These are phyloP conservation scores for Blastobotrys raffinosifermentans DNA, from an alignment of 1,139 yeast genomes.

Conservation along the genomic window DNA sequence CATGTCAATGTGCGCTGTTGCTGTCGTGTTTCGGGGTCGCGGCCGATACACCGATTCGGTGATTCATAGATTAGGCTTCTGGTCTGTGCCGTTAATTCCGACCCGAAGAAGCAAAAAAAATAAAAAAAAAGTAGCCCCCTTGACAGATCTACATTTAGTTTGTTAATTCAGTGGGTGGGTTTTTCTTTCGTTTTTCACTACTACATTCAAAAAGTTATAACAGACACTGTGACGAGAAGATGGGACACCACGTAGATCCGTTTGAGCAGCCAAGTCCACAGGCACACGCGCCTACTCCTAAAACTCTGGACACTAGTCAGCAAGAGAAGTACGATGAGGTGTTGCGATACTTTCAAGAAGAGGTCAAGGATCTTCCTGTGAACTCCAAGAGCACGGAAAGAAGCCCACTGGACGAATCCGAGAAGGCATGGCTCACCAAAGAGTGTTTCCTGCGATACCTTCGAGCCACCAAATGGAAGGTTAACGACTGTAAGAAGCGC, in stretches of 20 bases:
- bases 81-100: too few relatives aligned
- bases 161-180: not conserved
- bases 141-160: not conserved
- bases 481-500: conserved; percentile 63
- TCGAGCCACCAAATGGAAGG: conserved; percentile 87
- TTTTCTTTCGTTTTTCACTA: conserved; percentile 2
- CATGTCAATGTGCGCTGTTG: too few relatives aligned
- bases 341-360: conserved; percentile 49
- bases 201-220: not conserved
- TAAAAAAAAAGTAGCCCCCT: too few relatives aligned
- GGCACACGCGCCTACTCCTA: conserved; percentile 48
- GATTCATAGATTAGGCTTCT: too few relatives aligned
- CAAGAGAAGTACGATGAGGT: conserved; percentile 52
- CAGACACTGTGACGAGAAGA: too few relatives aligned
- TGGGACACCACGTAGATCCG: conserved; percentile 28
- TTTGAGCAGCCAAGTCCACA: conserved; percentile 24
- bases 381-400: conserved; percentile 32
- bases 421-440: conserved; percentile 83
- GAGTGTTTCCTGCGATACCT: conserved; percentile 85
- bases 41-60: too few relatives aligned
- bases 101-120: too few relatives aligned
- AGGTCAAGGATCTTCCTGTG: conserved; percentile 37
- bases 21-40: too few relatives aligned
- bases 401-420: conserved; percentile 47
- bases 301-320: conserved; percentile 49